These are phyloP conservation scores for Hura crepitans DNA, from an alignment of 441 rosid genomes.

Conservation along the genomic window DNA sequence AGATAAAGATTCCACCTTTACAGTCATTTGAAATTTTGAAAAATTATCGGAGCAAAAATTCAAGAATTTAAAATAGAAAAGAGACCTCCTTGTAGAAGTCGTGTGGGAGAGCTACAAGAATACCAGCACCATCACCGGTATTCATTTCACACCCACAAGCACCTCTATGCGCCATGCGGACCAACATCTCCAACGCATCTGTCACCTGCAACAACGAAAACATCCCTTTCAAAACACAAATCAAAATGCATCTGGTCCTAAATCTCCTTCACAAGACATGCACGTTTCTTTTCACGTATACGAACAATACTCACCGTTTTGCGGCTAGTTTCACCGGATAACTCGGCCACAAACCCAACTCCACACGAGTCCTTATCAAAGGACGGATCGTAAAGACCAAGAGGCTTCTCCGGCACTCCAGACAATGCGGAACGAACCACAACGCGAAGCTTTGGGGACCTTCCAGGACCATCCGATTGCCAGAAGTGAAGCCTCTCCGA, in stretches of 20 bases:
- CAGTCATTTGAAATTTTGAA: not conserved
- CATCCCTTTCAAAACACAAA: not conserved
- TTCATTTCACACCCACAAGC: conserved; percentile 99
- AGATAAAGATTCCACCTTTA: not conserved
- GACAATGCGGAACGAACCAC: conserved; percentile 73
- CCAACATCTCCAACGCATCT: conserved; percentile 96
- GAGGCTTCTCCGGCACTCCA: conserved; percentile 92
- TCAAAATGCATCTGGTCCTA: not conserved
- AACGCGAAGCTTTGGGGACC: conserved; percentile 62
- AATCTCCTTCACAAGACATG: not conserved
- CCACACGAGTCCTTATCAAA: conserved; percentile 98
- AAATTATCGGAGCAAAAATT: not conserved
- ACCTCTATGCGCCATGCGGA: conserved; percentile 97
- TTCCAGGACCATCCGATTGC: conserved; percentile 84
- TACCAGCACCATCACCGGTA: conserved; percentile 99
- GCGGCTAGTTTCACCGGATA: conserved; percentile 83
- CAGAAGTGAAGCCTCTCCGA: conserved; percentile 58
- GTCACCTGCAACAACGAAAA: conserved; percentile 44
- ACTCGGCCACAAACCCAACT: conserved; percentile 95
- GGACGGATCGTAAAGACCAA: conserved; percentile 90
- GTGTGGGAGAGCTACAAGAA: conserved; percentile 90
- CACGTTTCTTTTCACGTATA: not conserved
- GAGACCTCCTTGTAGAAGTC: conserved; percentile 68
- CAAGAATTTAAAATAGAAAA: not conserved
- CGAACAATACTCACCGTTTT: conserved; percentile 58